Evolutionary conservation across 2,329 filamentous ascomycete species (phyloP).

Genomic region (Neophaeococcomyces mojaviensis): DNA sequence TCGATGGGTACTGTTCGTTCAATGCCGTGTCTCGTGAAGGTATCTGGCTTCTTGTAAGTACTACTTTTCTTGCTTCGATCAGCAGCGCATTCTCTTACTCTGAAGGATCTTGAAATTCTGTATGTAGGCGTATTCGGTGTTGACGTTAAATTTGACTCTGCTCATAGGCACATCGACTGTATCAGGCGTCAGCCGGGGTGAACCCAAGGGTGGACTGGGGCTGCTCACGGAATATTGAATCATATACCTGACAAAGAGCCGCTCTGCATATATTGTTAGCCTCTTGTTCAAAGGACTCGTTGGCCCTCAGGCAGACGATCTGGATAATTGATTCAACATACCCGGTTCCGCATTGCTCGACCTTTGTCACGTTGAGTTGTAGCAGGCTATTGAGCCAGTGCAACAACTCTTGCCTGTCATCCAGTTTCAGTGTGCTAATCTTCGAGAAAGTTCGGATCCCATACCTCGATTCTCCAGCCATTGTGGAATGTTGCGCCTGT

Average conservation of each 20-base stretch:
- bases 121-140: slow-evolving; percentile 92
- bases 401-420: slow-evolving; percentile 79
- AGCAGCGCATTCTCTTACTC: slow-evolving; percentile 54
- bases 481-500: too few relatives aligned
- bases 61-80: background rate
- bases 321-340: slow-evolving; percentile 41
- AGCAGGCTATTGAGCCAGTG: slow-evolving; percentile 96
- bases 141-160: slow-evolving; percentile 96
- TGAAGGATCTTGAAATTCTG: slow-evolving; percentile 98
- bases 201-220: background rate
- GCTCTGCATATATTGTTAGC: slow-evolving; percentile 51
- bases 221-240: slow-evolving; percentile 79
- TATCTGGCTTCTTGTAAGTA: slow-evolving; percentile 41
- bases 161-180: slow-evolving; percentile 83
- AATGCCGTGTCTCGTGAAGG: slow-evolving; percentile 77
- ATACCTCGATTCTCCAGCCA: too few relatives aligned
- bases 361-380: slow-evolving; percentile 95
- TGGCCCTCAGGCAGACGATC: background rate
- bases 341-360: slow-evolving; percentile 99
- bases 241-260: slow-evolving; percentile 92
- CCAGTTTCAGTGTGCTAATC: background rate
- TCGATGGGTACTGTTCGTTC: slow-evolving; percentile 87
- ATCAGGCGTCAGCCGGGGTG: background rate
- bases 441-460: too few relatives aligned
- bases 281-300: slow-evolving; percentile 7